These are phyloP conservation scores for Lactuca sativa DNA, from an alignment of 129 eudicot genomes.

Conservation along the genomic window DNA sequence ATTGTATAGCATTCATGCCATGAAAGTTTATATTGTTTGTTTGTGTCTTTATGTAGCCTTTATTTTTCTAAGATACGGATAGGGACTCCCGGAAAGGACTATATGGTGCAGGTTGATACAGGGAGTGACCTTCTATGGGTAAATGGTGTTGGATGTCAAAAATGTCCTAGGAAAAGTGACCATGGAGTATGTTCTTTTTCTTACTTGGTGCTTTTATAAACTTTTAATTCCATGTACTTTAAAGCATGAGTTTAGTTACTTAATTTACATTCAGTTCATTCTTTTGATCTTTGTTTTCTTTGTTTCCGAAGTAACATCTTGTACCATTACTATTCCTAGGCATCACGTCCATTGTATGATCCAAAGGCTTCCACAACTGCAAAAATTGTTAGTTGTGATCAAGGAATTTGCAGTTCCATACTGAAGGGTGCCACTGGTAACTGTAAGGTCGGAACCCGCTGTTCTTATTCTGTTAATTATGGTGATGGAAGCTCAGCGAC, in stretches of 20 bases:
- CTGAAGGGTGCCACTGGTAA: slow-evolving; percentile 41
- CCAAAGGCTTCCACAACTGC: slow-evolving; percentile 62
- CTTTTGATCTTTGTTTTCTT: not conserved
- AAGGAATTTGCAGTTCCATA: slow-evolving; percentile 55
- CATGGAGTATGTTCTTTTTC: slow-evolving; percentile 55
- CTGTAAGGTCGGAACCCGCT: slow-evolving; percentile 60
- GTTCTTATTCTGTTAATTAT: slow-evolving; percentile 73
- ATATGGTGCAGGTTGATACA: slow-evolving; percentile 87
- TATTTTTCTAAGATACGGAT: slow-evolving; percentile 73
- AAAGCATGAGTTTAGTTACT: no score
- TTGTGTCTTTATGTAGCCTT: slow-evolving; percentile 50
- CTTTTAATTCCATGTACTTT: not conserved
- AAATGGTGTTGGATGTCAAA: slow-evolving; percentile 74
- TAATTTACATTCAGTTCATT: no score
- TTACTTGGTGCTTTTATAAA: not conserved
- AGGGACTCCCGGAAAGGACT: slow-evolving; percentile 85
- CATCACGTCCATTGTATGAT: slow-evolving; percentile 60
- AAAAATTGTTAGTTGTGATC: slow-evolving; percentile 57
- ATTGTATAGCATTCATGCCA: not conserved
- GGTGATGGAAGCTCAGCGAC: slow-evolving; percentile 90
- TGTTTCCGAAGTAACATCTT: not conserved
- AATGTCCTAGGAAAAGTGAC: slow-evolving; percentile 74
- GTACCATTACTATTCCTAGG: slow-evolving; percentile 38
- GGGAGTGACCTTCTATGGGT: slow-evolving; percentile 97
- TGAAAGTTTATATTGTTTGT: slow-evolving; percentile 22